Evolutionary conservation across 2,329 filamentous ascomycete genomes (phyloP).

Genomic region (Catunica adiposa): DNA sequence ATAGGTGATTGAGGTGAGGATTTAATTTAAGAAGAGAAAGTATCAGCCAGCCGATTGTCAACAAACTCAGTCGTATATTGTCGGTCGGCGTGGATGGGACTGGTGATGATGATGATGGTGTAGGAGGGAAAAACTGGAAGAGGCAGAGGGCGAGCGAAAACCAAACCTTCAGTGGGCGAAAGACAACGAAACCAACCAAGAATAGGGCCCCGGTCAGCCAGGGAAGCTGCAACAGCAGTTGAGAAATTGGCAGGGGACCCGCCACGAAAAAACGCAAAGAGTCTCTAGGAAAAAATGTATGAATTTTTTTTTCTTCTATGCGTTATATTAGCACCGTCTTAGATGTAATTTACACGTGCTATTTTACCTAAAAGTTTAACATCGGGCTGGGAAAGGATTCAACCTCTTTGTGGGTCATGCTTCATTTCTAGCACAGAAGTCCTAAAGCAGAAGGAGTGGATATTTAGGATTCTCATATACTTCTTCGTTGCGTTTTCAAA

Average conservation of each 20-base stretch:
- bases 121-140: slow-evolving; percentile 12
- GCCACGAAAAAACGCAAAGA: not conserved
- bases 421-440: not conserved
- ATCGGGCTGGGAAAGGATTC: slow-evolving; percentile 1
- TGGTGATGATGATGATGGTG: slow-evolving; percentile 9
- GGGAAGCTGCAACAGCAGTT: not conserved
- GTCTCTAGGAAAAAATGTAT: not conserved
- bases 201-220: not conserved
- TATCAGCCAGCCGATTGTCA: slow-evolving; percentile 12
- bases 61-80: slow-evolving; percentile 1
- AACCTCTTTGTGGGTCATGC: not conserved
- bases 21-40: not conserved
- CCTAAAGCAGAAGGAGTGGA: not conserved
- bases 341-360: not conserved
- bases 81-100: slow-evolving; percentile 8
- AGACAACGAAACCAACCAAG: slow-evolving; percentile 10
- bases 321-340: too few species aligned
- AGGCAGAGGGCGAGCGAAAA: slow-evolving; percentile 15
- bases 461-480: not conserved
- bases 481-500: not conserved
- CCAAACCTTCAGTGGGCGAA: not conserved
- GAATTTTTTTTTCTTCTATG: too few species aligned
- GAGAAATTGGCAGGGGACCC: not conserved
- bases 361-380: not conserved
- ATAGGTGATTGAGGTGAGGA: not conserved